A percentile compares a stretch with the other conserved stretches of the same genome.
These are phyloP conservation scores for Bipolaris oryzae DNA, from an alignment of 2,329 filamentous ascomycete genomes.

Conservation along the genomic window DNA sequence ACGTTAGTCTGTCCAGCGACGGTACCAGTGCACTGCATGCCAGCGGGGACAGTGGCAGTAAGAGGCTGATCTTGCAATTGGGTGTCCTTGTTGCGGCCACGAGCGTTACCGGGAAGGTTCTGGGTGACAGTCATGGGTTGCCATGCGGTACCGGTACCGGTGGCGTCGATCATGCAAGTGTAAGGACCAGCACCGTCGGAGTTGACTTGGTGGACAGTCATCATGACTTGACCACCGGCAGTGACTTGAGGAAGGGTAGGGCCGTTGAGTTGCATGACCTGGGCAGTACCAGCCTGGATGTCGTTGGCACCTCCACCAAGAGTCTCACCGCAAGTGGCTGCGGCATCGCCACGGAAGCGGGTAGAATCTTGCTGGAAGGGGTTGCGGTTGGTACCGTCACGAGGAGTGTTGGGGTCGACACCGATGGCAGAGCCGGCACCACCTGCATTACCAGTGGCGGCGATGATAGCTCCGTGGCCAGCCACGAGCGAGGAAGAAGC, in stretches of 20 bases:
- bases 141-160: conserved; percentile 63
- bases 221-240: conserved; percentile 58
- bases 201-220: conserved; percentile 73
- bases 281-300: conserved; percentile 61
- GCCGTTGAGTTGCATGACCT: conserved; percentile 65
- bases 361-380: conserved; percentile 71
- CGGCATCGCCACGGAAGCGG: conserved; percentile 62
- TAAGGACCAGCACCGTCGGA: conserved; percentile 70
- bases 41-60: conserved; percentile 62
- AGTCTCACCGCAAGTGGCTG: conserved; percentile 64
- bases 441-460: conserved; percentile 63
- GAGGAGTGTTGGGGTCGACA: conserved; percentile 63
- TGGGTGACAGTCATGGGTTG: conserved; percentile 61
- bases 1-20: conserved; percentile 65
- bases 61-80: conserved; percentile 53
- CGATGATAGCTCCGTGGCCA: conserved; percentile 66
- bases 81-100: conserved; percentile 50
- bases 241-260: conserved; percentile 64
- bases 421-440: conserved; percentile 59
- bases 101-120: conserved; percentile 59
- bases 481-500: conserved; percentile 62
- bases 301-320: conserved; percentile 62
- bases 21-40: conserved; percentile 64
- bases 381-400: conserved; percentile 64
- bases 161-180: conserved; percentile 67